Evolutionary conservation across 2,329 filamentous ascomycete species (phyloP).

Genomic region (Trichophyton equinum): DNA sequence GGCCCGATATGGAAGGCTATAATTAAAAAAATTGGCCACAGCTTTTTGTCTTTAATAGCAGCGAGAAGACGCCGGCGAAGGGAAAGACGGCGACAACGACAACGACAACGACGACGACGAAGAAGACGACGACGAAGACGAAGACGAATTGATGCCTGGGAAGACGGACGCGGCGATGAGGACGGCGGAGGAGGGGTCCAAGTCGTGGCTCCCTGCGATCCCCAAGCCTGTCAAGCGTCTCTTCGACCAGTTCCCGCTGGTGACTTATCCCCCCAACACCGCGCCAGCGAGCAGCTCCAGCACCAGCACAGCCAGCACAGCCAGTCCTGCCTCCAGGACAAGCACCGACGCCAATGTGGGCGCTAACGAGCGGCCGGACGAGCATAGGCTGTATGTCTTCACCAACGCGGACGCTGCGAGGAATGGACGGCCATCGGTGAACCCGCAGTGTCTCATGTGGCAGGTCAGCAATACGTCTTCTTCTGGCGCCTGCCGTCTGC

Average conservation of each 20-base stretch:
- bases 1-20: neutral
- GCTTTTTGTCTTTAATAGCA: no score
- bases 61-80: no score
- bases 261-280: slow-evolving; percentile 60
- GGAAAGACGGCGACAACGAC: no score
- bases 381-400: slow-evolving; percentile 64
- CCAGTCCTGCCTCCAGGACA: no score
- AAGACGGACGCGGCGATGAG: slow-evolving; percentile 4
- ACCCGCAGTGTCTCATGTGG: slow-evolving; percentile 90
- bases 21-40: neutral
- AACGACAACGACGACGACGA: neutral
- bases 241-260: slow-evolving; percentile 73
- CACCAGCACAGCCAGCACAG: neutral
- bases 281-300: slow-evolving; percentile 54
- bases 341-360: no score
- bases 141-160: slow-evolving; percentile 2
- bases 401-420: slow-evolving; percentile 50
- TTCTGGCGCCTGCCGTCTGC: neutral
- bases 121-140: neutral
- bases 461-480: slow-evolving; percentile 51
- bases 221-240: slow-evolving; percentile 67
- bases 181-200: slow-evolving; percentile 16
- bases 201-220: slow-evolving; percentile 27
- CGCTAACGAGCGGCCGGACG: slow-evolving; percentile 28
- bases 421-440: slow-evolving; percentile 60